Evolutionary conservation across 2,329 filamentous ascomycete species (phyloP).

Genomic region (Apiospora marii): DNA sequence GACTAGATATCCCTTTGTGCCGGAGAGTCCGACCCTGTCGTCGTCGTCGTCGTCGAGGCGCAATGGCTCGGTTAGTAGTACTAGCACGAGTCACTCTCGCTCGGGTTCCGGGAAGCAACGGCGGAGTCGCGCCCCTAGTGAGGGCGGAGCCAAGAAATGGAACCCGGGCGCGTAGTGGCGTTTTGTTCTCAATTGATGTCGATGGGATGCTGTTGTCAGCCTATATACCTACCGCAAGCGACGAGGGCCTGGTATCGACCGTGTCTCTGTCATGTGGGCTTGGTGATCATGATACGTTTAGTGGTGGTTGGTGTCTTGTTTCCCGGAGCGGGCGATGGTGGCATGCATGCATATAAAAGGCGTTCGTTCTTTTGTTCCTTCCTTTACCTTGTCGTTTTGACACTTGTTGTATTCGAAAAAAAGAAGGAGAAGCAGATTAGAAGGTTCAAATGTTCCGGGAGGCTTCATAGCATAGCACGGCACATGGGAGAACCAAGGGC

Average conservation of each 20-base stretch:
- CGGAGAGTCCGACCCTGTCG: conserved; percentile 12
- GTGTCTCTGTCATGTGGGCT: background rate
- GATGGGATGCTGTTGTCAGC: background rate
- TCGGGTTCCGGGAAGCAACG: conserved; percentile 25
- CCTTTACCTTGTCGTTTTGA: background rate
- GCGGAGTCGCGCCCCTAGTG: conserved; percentile 27
- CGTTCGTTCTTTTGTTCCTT: background rate
- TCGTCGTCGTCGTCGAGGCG: conserved; percentile 5
- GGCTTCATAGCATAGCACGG: background rate
- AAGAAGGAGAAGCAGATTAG: background rate
- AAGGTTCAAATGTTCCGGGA: background rate
- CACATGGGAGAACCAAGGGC: background rate
- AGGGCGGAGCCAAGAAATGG: conserved; percentile 26
- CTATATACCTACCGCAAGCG: background rate
- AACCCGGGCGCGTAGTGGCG: conserved; percentile 23
- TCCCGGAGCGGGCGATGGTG: background rate
- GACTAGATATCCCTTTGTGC: conserved; percentile 23
- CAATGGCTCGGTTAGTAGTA: conserved; percentile 16
- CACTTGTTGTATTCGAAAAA: background rate
- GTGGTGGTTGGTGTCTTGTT: background rate
- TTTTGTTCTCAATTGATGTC: conserved; percentile 9
- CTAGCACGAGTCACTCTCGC: conserved; percentile 22
- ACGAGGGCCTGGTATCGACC: background rate
- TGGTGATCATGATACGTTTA: background rate
- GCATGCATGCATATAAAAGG: conserved; percentile 14